Evolutionary conservation across 257 asterid genomes (phyloP).

Genomic region (Nicotiana benthamiana): DNA sequence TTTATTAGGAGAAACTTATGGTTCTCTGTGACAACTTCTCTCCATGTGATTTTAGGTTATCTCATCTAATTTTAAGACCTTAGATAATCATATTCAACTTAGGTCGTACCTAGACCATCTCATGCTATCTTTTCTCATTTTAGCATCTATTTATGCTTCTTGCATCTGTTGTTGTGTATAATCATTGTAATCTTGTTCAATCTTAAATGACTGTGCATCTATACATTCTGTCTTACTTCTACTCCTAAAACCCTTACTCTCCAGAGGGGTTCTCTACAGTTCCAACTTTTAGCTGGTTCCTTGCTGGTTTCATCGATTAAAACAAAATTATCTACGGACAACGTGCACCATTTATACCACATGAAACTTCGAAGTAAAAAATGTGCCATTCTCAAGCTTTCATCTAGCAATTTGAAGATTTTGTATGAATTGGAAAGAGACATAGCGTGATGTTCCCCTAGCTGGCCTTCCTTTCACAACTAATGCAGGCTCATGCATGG

Average conservation of each 20-base stretch:
- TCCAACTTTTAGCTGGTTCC: no score
- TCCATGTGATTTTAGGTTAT: background rate
- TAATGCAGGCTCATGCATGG: slow-evolving; percentile 5
- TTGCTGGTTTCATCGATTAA: background rate
- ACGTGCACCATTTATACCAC: background rate
- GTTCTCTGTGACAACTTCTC: background rate
- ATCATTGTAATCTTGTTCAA: background rate
- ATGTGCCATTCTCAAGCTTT: background rate
- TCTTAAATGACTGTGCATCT: background rate
- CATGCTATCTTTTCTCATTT: background rate
- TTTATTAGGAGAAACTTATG: background rate
- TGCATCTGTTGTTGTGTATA: background rate
- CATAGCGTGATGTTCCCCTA: background rate
- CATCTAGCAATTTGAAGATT: background rate
- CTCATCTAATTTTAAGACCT: background rate
- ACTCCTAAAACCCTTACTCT: background rate
- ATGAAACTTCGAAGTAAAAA: background rate
- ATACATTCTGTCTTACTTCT: background rate
- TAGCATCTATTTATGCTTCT: background rate
- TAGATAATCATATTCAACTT: background rate
- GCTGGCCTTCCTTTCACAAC: background rate
- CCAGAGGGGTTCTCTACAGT: background rate
- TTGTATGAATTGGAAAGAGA: background rate
- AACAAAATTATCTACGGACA: background rate
- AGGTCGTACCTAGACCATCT: background rate